Base-by-base conservation (phyloP, 352 stramenopile species). In the Phytophthora nicotianae region DNA sequence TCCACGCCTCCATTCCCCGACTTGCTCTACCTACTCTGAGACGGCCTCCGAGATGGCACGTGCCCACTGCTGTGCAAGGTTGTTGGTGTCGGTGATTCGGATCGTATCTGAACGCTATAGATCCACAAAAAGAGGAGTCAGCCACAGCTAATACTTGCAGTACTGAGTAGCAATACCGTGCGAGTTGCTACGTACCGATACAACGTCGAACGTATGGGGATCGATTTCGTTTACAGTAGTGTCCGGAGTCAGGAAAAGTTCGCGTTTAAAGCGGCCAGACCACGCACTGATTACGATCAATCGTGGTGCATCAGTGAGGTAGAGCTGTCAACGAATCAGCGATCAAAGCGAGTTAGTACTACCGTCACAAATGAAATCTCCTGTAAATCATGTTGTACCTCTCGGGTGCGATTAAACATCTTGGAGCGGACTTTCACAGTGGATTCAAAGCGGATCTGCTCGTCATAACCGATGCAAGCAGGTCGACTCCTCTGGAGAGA, bases 371-470 rank as follows among this genome's bases (percentile, higher is more conserved):
- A 21, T 6, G 20, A 7, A 27, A 41, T 27, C 20, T 46, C 26
- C 35, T 24, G 29, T 8, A 53, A n/a, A 51, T n/a, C 20, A 41
- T 35, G 33, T 11, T 46, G 16, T 74, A 90, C 84, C 68, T 91
- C 72, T 29, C 85, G 75, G 16, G 81, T 88, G 38, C 85, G 85
- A 50, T 79, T 89, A 56, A 93, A 88, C 83, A 91, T 88, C 61
- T 83, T 88, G 43, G 77, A 81, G 53, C 86, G 85, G 29, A 93
- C 65, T 53, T 93, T 93, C 21, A 93, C 85, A 19, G 78, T 89
- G 9, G 77, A 75, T 70, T 92, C 78, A 37, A 91, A 82, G 14
- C 75, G 74, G 40, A 92, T 75, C 17, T 83, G 71, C 68, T 93
- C 85, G 45, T 90, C 83, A 7, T 81, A 77, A 5, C 65, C 70